phyloP scores from a whole-genome alignment of 2,329 filamentous ascomycete genomes.

The Camillea tinctor region DNA sequence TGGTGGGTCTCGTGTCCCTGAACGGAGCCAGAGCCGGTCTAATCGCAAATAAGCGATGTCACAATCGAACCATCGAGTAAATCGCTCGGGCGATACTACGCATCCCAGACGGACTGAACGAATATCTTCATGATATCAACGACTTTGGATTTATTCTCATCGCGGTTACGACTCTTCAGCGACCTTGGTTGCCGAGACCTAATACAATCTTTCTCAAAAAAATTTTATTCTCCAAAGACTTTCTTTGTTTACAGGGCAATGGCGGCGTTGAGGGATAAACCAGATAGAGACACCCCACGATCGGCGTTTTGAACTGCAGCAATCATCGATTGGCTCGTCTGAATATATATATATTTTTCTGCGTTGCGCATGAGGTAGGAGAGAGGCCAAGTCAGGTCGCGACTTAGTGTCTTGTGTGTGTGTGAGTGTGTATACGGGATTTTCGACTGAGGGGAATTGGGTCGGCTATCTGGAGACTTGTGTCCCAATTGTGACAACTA shows the following conservation, averaged over 20 bases:
- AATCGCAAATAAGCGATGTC: conserved; percentile 47
- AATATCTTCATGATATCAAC: conserved; percentile 15
- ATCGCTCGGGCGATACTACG: not conserved
- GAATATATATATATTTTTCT: conserved; percentile 23
- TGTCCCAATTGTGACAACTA: conserved; percentile 10
- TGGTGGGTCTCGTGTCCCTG: conserved; percentile 39
- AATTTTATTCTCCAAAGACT: conserved; percentile 25
- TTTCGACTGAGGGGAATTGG: conserved; percentile 11
- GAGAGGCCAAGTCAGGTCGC: conserved; percentile 4
- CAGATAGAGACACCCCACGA: conserved; percentile 33
- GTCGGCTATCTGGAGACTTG: conserved; percentile 12
- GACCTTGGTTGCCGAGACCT: conserved; percentile 22
- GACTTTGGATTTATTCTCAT: conserved; percentile 13
- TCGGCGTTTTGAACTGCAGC: conserved; percentile 29
- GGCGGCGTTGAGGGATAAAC: conserved; percentile 36
- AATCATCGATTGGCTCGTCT: conserved; percentile 28
- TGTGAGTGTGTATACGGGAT: conserved; percentile 23
- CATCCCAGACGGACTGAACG: conserved; percentile 6
- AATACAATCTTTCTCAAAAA: conserved; percentile 26
- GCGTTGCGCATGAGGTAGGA: conserved; percentile 14
- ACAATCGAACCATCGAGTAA: conserved; percentile 5
- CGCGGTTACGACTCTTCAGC: conserved; percentile 19
- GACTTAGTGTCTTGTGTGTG: conserved; percentile 8
- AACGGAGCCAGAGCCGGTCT: conserved; percentile 60
- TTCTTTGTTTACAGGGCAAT: conserved; percentile 29